Evolutionary conservation across 495 filamentous ascomycete genomes (phyloP), one percentile per base, ranked within the genome.

Genomic region (Neurospora sublineolata): DNA sequence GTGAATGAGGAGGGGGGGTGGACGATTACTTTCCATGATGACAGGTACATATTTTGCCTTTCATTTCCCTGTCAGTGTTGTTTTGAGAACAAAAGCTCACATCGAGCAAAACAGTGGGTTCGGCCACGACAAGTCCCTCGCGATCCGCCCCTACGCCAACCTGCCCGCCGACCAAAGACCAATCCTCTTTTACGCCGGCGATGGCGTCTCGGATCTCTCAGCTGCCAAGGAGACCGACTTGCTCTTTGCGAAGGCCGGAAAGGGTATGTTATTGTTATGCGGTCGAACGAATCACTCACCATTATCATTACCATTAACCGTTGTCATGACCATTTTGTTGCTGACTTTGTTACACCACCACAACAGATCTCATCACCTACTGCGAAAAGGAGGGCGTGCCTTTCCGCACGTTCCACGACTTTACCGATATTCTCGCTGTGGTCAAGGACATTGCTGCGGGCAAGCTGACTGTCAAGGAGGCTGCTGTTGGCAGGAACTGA

Each of bases 61-160:
- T n/a, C n/a, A n/a, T n/a, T n/a, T n/a, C n/a, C n/a, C n/a, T n/a
- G n/a, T 33, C 33, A 33, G 33, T 33, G 33, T 33, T 33, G 33
- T 7, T 33, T 33, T 33, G 5, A 0, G 16, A 9, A 36, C 11
- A 39, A 67, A 68, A 27, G 30, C n/a, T 71, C 40, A 69, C 52
- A 40, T 71, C 77, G 37, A 76, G 3, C 30, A 10, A 9, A 41
- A 69, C 72, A 94, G 92, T 75, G 86, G 88, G 68, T 95, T 94
- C 75, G 94, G 94, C 11, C 94, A 99, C 75, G 94, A 99, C 85
- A 97, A 99, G 86, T 92, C 89, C 37, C 80, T 93, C 41, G 91
- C 92, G 74, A 93, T 99, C 76, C 89, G 91, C 74, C 91, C 90
- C 2, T 97, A 97, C 78, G 87, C 90, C n/a, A 77, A 80, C 60